Conservation (phyloP, 768 basidiomycete species). For the Suillus tomentosus region DNA sequence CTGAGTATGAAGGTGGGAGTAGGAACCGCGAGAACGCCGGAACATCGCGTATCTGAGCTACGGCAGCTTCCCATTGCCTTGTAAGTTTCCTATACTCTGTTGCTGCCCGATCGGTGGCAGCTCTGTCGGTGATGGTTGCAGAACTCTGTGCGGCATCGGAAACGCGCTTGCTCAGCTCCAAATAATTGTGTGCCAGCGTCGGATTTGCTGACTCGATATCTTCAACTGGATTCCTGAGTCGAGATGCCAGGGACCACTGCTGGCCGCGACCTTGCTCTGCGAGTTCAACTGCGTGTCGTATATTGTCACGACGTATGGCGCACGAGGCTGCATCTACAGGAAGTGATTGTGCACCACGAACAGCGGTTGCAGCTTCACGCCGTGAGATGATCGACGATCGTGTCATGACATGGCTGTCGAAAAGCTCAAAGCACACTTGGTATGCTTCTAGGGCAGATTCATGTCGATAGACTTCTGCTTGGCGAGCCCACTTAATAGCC, state of each 20-base stretch:
- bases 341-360: neutral
- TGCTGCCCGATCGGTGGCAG: neutral
- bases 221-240: conserved; percentile 28
- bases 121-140: neutral
- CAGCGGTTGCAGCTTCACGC: neutral
- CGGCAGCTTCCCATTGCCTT: neutral
- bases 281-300: conserved; percentile 25
- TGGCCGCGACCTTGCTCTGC: conserved; percentile 23
- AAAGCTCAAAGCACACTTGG: neutral
- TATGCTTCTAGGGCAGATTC: conserved; percentile 5
- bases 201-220: conserved; percentile 13
- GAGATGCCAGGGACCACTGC: conserved; percentile 29
- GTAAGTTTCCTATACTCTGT: neutral
- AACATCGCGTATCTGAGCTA: neutral
- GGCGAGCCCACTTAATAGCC: no score
- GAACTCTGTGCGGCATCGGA: conserved; percentile 14
- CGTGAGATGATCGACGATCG: neutral
- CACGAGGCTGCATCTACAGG: conserved; percentile 15
- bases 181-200: neutral
- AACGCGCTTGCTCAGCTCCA: neutral
- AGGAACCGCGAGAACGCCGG: neutral
- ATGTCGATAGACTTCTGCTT: neutral
- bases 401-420: neutral
- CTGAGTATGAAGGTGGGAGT: neutral
- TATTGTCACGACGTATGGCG: conserved; percentile 17